Base-by-base conservation (phyloP, 805 yeast species). In the Zygosaccharomyces rouxii region DNA sequence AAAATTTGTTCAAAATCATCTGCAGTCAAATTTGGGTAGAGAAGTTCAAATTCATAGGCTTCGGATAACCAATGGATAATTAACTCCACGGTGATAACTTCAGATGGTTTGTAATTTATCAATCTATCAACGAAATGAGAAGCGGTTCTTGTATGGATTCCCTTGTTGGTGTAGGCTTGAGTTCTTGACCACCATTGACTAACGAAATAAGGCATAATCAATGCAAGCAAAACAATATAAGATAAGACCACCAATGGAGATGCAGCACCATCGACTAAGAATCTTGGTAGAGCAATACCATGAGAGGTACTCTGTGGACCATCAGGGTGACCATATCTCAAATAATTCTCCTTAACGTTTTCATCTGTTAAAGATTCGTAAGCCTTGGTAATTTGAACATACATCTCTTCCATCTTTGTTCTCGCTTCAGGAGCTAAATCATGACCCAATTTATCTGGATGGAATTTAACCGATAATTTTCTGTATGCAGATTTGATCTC, bases 301-400 rank as follows among this genome's bases (percentile, higher is more conserved):
- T 89, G 97, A 18, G 84, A 72, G 16, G 84, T 76, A 23, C 87
- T 87, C 68, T 88, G 96, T 37, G 95, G 96, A 38, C 99, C 99
- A 71, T 94, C 99, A 4, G 99, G 99, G 65, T 95, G 96, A 43
- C 99, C 99, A 62, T 84, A 94, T 58, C 80, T 83, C 59, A 84
- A 72, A 66, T 79, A 89, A 65, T 94, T 94, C 57, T 86, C 87
- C 59, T 81, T 85, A 3, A 87, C 81, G 9, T 74, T 77, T 57
- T 88, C 97, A 68, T 94, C 98, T 11, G 99, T 95, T 55, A 94
- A 77, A 0, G 99, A 88, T 68, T 89, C 86, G 71, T 95, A 89
- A 22, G 99, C 99, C 68, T 87, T 86, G 50, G 87, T 84, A 59
- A 94, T 86, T 56, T 80, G 75, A 33, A 90, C 92, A 67, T 80